Conservation (phyloP, 768 basidiomycete genomes). For the Macrolepiota dolichaula region DNA sequence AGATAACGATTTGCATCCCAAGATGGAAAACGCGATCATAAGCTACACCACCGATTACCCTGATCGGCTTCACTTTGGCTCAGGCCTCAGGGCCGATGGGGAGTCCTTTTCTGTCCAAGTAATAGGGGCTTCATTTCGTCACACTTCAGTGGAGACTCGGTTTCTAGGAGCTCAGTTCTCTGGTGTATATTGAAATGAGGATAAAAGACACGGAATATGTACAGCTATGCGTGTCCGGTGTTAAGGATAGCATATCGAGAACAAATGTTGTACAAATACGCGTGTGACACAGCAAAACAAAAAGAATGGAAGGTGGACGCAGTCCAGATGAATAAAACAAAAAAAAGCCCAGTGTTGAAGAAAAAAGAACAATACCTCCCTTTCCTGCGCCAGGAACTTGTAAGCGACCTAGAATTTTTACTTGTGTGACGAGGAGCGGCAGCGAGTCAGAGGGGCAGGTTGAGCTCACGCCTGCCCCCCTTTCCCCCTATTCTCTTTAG, state of each 20-base stretch:
- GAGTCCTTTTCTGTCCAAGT: background rate
- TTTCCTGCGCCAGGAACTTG: slow-evolving; percentile 5
- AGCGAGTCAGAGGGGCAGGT: slow-evolving; percentile 2
- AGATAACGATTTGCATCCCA: background rate
- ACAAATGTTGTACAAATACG: slow-evolving; percentile 1
- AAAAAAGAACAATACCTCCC: slow-evolving; percentile 11
- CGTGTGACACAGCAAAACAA: slow-evolving; percentile 2
- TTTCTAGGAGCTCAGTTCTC: slow-evolving; percentile 1
- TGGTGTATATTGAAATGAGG: background rate
- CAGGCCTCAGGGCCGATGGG: background rate
- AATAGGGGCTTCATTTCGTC: background rate
- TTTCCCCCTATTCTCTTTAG: slow-evolving; percentile 60
- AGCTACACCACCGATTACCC: background rate
- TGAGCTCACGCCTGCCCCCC: slow-evolving; percentile 48
- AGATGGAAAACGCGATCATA: background rate
- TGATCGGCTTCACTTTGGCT: background rate
- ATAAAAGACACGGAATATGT: background rate
- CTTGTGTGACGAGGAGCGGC: background rate
- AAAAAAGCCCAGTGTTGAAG: slow-evolving; percentile 3
- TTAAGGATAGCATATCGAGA: background rate
- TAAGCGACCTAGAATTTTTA: slow-evolving; percentile 1
- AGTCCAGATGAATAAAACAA: slow-evolving; percentile 7
- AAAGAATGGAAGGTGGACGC: slow-evolving; percentile 6
- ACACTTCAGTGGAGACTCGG: background rate
- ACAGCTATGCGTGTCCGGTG: background rate